phyloP scores from a whole-genome alignment of 176 grass and related monocot genomes.

The Juncus inflexus region DNA sequence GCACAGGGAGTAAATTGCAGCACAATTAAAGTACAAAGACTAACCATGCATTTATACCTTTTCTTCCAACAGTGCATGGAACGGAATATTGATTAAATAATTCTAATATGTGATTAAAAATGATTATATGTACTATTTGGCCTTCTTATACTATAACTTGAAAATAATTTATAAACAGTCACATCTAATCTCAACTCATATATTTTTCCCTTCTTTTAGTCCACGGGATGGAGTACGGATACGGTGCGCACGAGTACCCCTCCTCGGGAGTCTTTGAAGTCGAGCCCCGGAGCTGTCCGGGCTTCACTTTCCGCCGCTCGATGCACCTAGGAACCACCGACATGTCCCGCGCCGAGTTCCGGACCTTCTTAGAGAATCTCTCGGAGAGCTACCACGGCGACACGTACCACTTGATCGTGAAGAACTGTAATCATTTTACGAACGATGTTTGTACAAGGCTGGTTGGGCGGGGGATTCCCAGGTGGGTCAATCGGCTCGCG shows the following conservation, averaged over 20 bases:
- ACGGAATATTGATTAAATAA: no score
- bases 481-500: slow-evolving; percentile 91
- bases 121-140: no score
- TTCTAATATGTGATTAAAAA: no score
- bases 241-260: slow-evolving; percentile 82
- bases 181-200: no score
- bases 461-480: slow-evolving; percentile 52
- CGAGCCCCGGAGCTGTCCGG: slow-evolving; percentile 77
- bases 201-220: slow-evolving; percentile 22
- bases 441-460: slow-evolving; percentile 55
- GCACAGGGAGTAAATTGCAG: not conserved
- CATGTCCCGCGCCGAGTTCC: slow-evolving; percentile 59
- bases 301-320: slow-evolving; percentile 74
- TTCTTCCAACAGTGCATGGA: no score
- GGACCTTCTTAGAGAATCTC: slow-evolving; percentile 60
- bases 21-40: slow-evolving; percentile 25
- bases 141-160: no score
- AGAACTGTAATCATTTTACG: slow-evolving; percentile 95
- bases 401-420: slow-evolving; percentile 71
- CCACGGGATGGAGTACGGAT: slow-evolving; percentile 90
- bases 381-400: slow-evolving; percentile 70
- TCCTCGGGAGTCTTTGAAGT: slow-evolving; percentile 82
- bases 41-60: slow-evolving; percentile 23
- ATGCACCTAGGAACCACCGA: slow-evolving; percentile 63
- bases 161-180: no score